Conservation (phyloP, 495 filamentous ascomycete genomes). For the Aspergillus campestris region DNA sequence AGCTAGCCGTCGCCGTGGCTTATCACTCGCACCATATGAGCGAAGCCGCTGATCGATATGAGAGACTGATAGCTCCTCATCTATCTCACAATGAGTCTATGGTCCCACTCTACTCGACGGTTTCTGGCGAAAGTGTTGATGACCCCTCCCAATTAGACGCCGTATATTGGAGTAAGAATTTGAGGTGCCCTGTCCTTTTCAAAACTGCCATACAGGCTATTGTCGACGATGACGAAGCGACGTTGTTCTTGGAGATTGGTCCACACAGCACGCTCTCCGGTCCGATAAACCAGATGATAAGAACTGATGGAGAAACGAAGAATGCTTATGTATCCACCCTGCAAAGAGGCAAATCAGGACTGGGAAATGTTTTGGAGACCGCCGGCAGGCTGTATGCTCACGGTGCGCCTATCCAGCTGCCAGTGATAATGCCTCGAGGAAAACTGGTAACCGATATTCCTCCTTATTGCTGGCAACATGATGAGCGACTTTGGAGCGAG, state of each 20-base stretch:
- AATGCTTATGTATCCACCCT: conserved; percentile 18
- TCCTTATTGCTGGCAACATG: conserved; percentile 42
- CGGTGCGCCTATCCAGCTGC: conserved; percentile 14
- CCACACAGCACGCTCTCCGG: conserved; percentile 7
- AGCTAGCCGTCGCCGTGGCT: conserved; percentile 31
- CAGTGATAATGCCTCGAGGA: conserved; percentile 17
- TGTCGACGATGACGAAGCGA: conserved; percentile 3
- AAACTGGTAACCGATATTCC: conserved; percentile 31
- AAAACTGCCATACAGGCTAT: conserved; percentile 15
- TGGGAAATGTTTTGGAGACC: conserved; percentile 12
- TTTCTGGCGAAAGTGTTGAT: conserved; percentile 12
- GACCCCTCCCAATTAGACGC: conserved; percentile 8
- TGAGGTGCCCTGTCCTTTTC: conserved; percentile 31
- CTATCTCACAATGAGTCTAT: not conserved
- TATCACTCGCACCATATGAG: conserved; percentile 31
- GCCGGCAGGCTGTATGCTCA: conserved; percentile 23
- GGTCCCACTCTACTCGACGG: conserved; percentile 23
- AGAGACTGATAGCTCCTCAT: conserved; percentile 9
- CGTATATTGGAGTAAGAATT: conserved; percentile 35
- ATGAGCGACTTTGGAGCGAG: conserved; percentile 35
- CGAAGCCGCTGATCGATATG: not conserved
- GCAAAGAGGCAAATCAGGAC: conserved; percentile 10
- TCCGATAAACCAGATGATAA: conserved; percentile 7
- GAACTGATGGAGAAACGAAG: not conserved
- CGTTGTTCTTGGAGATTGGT: conserved; percentile 15